Evolutionary conservation across 495 filamentous ascomycete genomes (phyloP).

Genomic region (Aspergillus taichungensis): DNA sequence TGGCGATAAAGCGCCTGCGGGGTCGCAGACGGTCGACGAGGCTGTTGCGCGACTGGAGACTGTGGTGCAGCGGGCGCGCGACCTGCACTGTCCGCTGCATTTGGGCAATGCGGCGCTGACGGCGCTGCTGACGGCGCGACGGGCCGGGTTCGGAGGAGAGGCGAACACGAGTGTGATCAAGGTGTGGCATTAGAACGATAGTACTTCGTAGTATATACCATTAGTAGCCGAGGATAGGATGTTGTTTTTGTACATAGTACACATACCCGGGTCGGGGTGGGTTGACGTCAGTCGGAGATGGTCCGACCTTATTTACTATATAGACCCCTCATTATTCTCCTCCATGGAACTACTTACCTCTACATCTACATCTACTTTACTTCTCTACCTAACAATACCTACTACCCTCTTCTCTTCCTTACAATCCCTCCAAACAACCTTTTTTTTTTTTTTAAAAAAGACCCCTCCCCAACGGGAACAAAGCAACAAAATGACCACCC

Average conservation of each 20-base stretch:
- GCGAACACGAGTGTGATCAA: slow-evolving; percentile 29
- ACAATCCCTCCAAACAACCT: not conserved
- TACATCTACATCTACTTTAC: too few relatives aligned
- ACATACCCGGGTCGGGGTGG: not conserved
- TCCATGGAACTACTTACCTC: too few relatives aligned
- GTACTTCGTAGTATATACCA: slow-evolving; percentile 4
- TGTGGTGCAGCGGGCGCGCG: slow-evolving; percentile 50
- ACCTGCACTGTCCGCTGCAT: slow-evolving; percentile 34
- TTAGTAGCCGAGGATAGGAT: not conserved
- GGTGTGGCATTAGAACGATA: slow-evolving; percentile 24
- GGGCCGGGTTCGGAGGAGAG: slow-evolving; percentile 22
- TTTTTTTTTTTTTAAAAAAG: not conserved
- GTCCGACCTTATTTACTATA: slow-evolving; percentile 5
- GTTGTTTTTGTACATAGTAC: not conserved
- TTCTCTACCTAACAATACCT: not conserved
- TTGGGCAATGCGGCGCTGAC: slow-evolving; percentile 35
- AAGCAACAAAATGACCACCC: slow-evolving; percentile 38
- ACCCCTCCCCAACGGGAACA: not conserved
- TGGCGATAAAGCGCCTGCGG: slow-evolving; percentile 16
- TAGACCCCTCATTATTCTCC: too few relatives aligned
- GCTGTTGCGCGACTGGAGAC: slow-evolving; percentile 52
- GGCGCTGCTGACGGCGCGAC: slow-evolving; percentile 27
- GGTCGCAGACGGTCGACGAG: slow-evolving; percentile 41
- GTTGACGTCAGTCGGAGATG: slow-evolving; percentile 12
- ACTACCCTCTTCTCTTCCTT: not conserved